Conservation (phyloP, 257 asterid species). For the Solanum appendiculatum region DNA sequence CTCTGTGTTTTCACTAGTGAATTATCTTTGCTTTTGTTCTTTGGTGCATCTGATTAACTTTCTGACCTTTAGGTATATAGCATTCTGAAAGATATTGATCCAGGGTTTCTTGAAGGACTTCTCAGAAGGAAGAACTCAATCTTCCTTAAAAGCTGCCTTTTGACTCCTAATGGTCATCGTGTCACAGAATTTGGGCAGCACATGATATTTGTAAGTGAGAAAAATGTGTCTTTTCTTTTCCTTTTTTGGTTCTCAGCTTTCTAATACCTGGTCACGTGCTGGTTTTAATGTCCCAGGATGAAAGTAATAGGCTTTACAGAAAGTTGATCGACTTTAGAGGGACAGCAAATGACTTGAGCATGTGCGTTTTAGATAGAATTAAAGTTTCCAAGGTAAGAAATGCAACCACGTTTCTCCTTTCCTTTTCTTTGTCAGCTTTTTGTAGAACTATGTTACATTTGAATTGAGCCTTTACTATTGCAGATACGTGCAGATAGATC, state of each 20-base stretch:
- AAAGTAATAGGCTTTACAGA: constrained; percentile 53
- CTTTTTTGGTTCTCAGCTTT: not conserved
- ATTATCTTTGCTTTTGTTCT: not conserved
- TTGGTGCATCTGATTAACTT: not conserved
- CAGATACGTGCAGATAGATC: constrained; percentile 82
- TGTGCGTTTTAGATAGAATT: constrained; percentile 60
- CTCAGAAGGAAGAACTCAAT: constrained; percentile 44
- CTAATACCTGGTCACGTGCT: constrained; percentile 1
- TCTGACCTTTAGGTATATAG: constrained; percentile 46
- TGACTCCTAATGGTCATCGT: constrained; percentile 88
- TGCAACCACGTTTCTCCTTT: not conserved
- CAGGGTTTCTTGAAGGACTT: constrained; percentile 29
- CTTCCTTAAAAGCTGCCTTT: constrained; percentile 60
- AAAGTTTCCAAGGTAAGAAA: constrained; percentile 81
- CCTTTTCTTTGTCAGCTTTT: constrained; percentile 1
- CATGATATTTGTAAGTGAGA: constrained; percentile 56
- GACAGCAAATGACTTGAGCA: constrained; percentile 66
- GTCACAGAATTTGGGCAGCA: constrained; percentile 77
- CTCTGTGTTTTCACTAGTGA: not conserved
- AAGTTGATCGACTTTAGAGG: constrained; percentile 74
- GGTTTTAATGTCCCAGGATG: constrained; percentile 46
- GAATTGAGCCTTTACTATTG: constrained; percentile 21
- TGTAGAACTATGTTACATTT: not conserved
- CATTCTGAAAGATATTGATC: constrained; percentile 63
- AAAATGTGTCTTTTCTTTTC: not conserved